phyloP scores from a whole-genome alignment of 1,284 basidiomycete species.

The Termitomyces sp. region DNA sequence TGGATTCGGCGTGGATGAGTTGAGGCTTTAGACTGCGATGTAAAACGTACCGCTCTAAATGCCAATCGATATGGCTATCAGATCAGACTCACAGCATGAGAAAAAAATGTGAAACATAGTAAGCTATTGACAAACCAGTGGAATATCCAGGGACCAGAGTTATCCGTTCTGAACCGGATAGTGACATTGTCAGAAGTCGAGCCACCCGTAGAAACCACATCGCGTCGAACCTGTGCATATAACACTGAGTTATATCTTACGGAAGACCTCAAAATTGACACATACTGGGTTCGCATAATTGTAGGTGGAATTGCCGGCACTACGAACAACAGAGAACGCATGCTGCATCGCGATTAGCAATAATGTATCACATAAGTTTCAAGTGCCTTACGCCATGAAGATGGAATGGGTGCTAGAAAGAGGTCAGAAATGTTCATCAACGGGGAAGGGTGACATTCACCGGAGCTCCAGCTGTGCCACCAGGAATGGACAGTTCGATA shows the following conservation, averaged over 20 bases:
- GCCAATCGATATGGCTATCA: not conserved
- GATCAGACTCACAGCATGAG: not conserved
- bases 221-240: not conserved
- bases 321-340: slow-evolving; percentile 30
- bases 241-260: too few relatives aligned
- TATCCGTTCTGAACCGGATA: not conserved
- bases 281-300: slow-evolving; percentile 32
- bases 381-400: not conserved
- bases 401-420: not conserved
- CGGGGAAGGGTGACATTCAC: not conserved
- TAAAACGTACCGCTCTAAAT: not conserved
- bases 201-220: not conserved
- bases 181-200: not conserved
- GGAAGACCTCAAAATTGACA: not conserved
- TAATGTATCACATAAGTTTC: not conserved
- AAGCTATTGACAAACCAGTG: not conserved
- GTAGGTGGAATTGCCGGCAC: slow-evolving; percentile 21
- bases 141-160: slow-evolving; percentile 1
- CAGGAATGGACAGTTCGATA: not conserved
- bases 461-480: not conserved
- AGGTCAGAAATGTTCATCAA: not conserved
- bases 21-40: not conserved
- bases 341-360: slow-evolving; percentile 23
- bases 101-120: not conserved
- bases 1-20: not conserved